Conservation (phyloP, 2,329 filamentous ascomycete genomes). For the Ophiostoma ips region DNA sequence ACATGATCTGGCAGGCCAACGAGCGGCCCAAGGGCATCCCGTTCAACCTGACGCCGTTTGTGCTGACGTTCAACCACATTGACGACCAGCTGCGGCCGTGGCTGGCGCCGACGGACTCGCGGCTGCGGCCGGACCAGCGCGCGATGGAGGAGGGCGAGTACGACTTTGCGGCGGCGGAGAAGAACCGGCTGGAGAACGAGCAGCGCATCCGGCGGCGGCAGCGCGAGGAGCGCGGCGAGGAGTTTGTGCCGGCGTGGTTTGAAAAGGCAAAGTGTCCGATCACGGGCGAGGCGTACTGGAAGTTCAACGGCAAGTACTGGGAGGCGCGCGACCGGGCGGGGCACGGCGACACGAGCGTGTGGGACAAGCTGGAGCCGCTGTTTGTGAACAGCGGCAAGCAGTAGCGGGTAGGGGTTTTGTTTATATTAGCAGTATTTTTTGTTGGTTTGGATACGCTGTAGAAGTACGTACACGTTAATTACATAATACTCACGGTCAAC, state of each 20-base stretch:
- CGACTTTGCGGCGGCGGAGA: constrained; percentile 82
- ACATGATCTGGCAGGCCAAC: constrained; percentile 88
- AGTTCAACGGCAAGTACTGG: constrained; percentile 85
- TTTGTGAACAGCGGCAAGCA: constrained; percentile 22
- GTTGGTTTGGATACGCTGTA: background rate
- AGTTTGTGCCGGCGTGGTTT: constrained; percentile 82
- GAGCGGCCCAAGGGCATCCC: constrained; percentile 69
- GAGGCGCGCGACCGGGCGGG: constrained; percentile 52
- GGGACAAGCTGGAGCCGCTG: constrained; percentile 66
- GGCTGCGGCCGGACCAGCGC: constrained; percentile 84
- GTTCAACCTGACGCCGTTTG: constrained; percentile 95
- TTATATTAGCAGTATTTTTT: background rate
- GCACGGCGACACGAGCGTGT: constrained; percentile 40
- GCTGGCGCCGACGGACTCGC: constrained; percentile 83
- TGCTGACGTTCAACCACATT: constrained; percentile 83
- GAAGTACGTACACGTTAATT: background rate
- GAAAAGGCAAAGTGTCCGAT: constrained; percentile 53
- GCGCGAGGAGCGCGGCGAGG: constrained; percentile 64
- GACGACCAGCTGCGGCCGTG: constrained; percentile 65
- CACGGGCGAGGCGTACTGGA: constrained; percentile 84
- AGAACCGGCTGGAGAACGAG: constrained; percentile 85
- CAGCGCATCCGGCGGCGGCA: constrained; percentile 63
- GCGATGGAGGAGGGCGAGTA: constrained; percentile 99
- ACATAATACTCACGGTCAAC: no score
- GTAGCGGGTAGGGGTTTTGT: background rate